Base-by-base conservation (phyloP, 495 filamentous ascomycete genomes). In the Jackrogersella minutella region DNA sequence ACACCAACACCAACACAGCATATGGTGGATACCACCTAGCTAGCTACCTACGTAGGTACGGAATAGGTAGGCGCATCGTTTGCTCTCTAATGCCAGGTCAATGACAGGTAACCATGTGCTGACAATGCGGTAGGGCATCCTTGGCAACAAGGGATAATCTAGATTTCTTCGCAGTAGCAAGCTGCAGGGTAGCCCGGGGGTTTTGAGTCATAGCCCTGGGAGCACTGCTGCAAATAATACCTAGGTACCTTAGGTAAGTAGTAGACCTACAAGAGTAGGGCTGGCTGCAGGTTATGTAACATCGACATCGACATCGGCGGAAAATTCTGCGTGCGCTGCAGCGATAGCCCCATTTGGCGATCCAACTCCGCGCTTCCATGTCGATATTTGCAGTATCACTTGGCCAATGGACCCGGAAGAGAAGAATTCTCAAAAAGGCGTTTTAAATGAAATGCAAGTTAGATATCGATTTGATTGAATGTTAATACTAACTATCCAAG, bases 131-230 rank as follows among this genome's bases (percentile, higher is more conserved):
- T 21, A 14, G 46, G 50, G 24, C 39, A 63, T 22, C 26, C 65
- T 68, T 68, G 65, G 65, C 65, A 41, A 31, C 58, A 53, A 51
- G 57, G 64, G 51, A 68, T 62, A 37, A 62, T 68, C 52, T 58
- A 68, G 58, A 68, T 62, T 28, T 17, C 11, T 57, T 14, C 46
- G 64, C 46, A 46, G 52, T 52, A 36, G 54, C 39, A 51, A 14
- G 57, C 64, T 61, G 56, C 64, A 61, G 53, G 40, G 24, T 8
- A 51, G 41, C 24, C 64, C 41, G 41, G 64, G 36, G 16, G 56
- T 33, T 61, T 54, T 49, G 50, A 9, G 5, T 51, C 44, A 21
- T 53, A 1, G 22, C 3, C 13, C 47, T 14, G 5, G 33, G 8
- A 28, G 21, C 33, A 14, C n/a, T 39, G 44, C 33, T 16, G 41